Percentiles rank a stretch among this genome's conserved stretches.
These are phyloP conservation scores for Microdochium bolleyi DNA, from an alignment of 2,329 filamentous ascomycete genomes.

Conservation along the genomic window DNA sequence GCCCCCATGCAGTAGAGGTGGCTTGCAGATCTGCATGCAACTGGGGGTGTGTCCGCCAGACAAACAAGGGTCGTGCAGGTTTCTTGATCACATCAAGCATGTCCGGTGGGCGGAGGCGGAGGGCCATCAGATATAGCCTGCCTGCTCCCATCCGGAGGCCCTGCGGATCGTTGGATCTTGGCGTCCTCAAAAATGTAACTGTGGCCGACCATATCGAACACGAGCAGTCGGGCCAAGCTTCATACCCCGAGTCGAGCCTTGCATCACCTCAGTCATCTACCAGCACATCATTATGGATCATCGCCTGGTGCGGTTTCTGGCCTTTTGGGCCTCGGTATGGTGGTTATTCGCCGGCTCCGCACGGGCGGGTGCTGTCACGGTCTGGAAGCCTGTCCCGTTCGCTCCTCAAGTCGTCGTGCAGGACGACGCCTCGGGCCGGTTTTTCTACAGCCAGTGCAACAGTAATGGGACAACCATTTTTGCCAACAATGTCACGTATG, in stretches of 20 bases:
- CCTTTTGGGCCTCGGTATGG: background rate
- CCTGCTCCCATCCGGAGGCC: no score
- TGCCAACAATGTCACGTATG: constrained; percentile 4
- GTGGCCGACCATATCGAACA: no score
- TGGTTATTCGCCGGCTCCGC: background rate
- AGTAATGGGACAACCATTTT: constrained; percentile 6
- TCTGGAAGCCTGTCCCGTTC: background rate
- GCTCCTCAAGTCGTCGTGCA: constrained; percentile 10
- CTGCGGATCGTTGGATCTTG: no score
- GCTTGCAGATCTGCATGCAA: no score
- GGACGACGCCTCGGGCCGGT: constrained; percentile 8
- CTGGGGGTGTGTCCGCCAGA: no score
- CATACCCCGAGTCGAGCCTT: background rate
- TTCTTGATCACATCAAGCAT: no score
- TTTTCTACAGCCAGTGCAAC: constrained; percentile 11
- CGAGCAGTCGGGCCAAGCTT: background rate
- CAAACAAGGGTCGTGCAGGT: no score
- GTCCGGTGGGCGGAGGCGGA: no score
- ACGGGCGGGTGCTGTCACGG: constrained; percentile 1
- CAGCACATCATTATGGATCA: background rate
- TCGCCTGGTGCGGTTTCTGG: background rate
- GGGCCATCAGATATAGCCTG: no score
- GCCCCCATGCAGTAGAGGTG: no score
- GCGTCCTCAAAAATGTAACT: no score
- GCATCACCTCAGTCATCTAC: background rate